phyloP scores from a whole-genome alignment of 805 yeast species.

The Zygosaccharomyces gambellarensis region DNA sequence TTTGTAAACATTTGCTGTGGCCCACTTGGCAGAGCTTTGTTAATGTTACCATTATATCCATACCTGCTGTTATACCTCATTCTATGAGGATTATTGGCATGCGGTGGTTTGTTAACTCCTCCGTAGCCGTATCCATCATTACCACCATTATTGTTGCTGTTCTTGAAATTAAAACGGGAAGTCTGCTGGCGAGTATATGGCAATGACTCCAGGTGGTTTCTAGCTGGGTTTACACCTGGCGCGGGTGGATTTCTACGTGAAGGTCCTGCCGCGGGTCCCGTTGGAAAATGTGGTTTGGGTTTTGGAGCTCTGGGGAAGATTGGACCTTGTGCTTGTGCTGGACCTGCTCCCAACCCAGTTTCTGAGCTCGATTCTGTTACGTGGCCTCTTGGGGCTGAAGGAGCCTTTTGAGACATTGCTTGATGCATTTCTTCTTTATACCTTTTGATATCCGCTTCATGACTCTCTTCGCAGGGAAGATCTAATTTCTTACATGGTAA shows the following conservation, averaged over 20 bases:
- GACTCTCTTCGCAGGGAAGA: slow-evolving; percentile 79
- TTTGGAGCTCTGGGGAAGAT: slow-evolving; percentile 11
- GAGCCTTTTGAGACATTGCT: slow-evolving; percentile 32
- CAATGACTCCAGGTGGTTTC: background rate
- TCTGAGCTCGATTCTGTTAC: slow-evolving; percentile 14
- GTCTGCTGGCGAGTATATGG: slow-evolving; percentile 7
- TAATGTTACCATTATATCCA: background rate
- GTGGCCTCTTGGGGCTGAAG: slow-evolving; percentile 34
- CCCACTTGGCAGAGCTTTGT: background rate
- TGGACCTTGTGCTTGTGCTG: background rate
- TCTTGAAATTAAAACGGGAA: slow-evolving; percentile 3
- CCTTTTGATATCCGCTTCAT: slow-evolving; percentile 74
- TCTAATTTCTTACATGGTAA: slow-evolving; percentile 51
- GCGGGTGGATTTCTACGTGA: background rate
- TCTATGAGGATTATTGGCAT: background rate
- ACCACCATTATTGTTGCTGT: background rate
- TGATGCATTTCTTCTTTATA: slow-evolving; percentile 42
- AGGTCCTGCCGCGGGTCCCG: slow-evolving; percentile 10
- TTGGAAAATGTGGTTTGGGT: slow-evolving; percentile 8
- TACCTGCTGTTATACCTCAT: slow-evolving; percentile 4
- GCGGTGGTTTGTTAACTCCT: background rate
- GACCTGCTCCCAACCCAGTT: background rate
- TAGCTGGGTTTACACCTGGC: background rate
- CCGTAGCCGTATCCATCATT: background rate
- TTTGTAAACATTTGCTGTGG: background rate